Evolutionary conservation across 768 basidiomycete genomes (phyloP).

Genomic region (Boletus rubescentipes): DNA sequence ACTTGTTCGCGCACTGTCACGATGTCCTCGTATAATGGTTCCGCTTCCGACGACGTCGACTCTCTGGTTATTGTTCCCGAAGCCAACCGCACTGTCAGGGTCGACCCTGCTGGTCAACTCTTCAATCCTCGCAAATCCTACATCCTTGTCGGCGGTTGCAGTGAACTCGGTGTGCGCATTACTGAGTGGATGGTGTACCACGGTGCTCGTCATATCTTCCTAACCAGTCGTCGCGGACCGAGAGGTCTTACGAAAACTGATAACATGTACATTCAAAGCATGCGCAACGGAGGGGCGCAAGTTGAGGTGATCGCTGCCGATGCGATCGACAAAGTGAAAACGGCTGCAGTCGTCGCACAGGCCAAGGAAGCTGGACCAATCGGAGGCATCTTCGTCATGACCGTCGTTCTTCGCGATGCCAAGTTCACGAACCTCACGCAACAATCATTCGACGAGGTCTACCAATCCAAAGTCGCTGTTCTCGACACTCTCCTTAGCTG

Average conservation of each 20-base stretch:
- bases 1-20: constrained; percentile 7
- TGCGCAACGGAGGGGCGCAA: constrained; percentile 24
- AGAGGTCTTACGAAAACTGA: constrained; percentile 23
- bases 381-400: constrained; percentile 36
- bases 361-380: constrained; percentile 26
- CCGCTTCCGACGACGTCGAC: constrained; percentile 1
- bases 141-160: constrained; percentile 21
- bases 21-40: constrained; percentile 10
- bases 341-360: constrained; percentile 21
- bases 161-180: constrained; percentile 26
- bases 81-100: constrained; percentile 4
- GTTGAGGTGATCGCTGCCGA: constrained; percentile 30
- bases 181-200: constrained; percentile 35
- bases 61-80: constrained; percentile 21
- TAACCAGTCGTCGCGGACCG: constrained; percentile 27
- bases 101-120: constrained; percentile 28
- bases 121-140: constrained; percentile 31
- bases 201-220: constrained; percentile 33
- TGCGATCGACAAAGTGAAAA: constrained; percentile 24
- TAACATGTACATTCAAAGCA: constrained; percentile 28
- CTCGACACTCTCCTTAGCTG: constrained; percentile 18
- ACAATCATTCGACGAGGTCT: constrained; percentile 28
- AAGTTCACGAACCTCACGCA: constrained; percentile 36
- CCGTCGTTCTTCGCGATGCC: constrained; percentile 34
- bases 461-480: constrained; percentile 23